A percentile compares a stretch with the other conserved stretches of the same genome.
phyloP scores from a whole-genome alignment of 208 protist genomes.

The Perkinsela sp. region DNA sequence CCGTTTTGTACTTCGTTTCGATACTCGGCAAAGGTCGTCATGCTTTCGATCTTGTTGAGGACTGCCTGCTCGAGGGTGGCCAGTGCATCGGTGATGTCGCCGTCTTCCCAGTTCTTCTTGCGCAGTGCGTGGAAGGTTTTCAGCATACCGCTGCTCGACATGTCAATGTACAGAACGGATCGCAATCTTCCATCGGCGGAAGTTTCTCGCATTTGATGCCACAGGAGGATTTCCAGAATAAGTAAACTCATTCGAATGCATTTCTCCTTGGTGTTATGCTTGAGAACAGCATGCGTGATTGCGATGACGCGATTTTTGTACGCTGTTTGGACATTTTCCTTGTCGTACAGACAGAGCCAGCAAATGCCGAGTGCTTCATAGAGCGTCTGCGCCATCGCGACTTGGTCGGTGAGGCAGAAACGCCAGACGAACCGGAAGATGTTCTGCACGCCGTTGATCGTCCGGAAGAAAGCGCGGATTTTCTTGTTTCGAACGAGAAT shows the following conservation, averaged over 20 bases:
- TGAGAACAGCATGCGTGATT: conserved; percentile 44
- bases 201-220: conserved; percentile 1
- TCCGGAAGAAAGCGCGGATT: conserved; percentile 29
- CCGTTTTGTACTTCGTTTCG: conserved; percentile 53
- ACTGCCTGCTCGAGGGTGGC: conserved; percentile 19
- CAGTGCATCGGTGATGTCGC: conserved; percentile 44
- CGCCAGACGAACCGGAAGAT: conserved; percentile 46
- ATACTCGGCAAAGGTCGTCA: conserved; percentile 70
- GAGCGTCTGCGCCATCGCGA: conserved; percentile 39
- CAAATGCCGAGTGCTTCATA: conserved; percentile 38
- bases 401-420: conserved; percentile 31
- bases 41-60: conserved; percentile 52
- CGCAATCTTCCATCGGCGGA: background rate
- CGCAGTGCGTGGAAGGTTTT: conserved; percentile 41
- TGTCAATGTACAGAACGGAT: conserved; percentile 22
- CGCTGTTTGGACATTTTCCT: conserved; percentile 28
- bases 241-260: conserved; percentile 57
- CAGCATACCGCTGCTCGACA: conserved; percentile 61
- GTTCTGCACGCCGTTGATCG: conserved; percentile 16
- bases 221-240: conserved; percentile 33
- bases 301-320: conserved; percentile 37
- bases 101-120: conserved; percentile 58
- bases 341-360: conserved; percentile 55
- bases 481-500: conserved; percentile 23
- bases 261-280: conserved; percentile 66